Evolutionary conservation across 768 basidiomycete genomes (phyloP).

Genomic region (Gymnopilus junonius): DNA sequence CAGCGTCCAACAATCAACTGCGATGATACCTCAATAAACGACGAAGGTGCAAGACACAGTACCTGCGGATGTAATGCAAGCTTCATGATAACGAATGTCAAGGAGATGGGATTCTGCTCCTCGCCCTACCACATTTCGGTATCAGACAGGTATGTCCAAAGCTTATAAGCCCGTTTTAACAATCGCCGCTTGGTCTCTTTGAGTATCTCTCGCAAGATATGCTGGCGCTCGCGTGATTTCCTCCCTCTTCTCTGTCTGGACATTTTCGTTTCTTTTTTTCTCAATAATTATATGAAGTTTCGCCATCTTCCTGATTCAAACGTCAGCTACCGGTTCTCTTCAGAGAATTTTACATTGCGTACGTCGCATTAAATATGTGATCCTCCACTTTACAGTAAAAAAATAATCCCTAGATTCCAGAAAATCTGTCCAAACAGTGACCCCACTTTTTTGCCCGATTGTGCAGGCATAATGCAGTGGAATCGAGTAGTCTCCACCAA

Average conservation of each 20-base stretch:
- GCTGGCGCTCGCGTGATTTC: neutral
- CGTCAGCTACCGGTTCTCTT: neutral
- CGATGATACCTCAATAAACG: neutral
- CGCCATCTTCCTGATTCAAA: neutral
- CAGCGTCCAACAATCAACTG: neutral
- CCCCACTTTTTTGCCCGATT: neutral
- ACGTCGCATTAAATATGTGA: neutral
- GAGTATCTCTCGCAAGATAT: neutral
- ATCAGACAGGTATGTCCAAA: neutral
- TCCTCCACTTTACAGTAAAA: neutral
- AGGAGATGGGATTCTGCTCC: neutral
- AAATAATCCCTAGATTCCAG: neutral
- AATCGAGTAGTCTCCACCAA: neutral
- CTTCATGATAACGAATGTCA: neutral
- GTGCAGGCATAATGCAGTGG: neutral
- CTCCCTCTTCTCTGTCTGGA: neutral
- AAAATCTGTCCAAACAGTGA: neutral
- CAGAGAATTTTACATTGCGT: neutral
- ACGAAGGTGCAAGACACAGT: neutral
- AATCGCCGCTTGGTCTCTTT: neutral
- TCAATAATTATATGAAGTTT: neutral
- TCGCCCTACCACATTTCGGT: neutral
- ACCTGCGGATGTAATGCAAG: neutral
- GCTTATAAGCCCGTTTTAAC: neutral
- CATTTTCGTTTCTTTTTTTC: neutral